phyloP scores from a whole-genome alignment of 345 rosid genomes.

The Salix brachista region DNA sequence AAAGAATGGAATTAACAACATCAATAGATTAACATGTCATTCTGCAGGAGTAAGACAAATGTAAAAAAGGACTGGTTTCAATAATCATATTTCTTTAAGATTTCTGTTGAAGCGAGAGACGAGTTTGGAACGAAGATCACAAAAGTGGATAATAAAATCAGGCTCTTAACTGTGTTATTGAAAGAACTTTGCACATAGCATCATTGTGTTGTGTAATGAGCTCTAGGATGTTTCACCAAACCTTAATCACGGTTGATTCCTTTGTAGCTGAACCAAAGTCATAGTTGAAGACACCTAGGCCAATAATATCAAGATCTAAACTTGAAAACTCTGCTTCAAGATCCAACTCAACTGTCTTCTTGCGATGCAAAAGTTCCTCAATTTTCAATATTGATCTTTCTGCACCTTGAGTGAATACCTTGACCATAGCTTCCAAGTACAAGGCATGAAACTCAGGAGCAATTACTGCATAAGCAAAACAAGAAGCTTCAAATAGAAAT shows the following conservation, averaged over 20 bases:
- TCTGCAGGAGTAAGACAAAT: too few relatives aligned
- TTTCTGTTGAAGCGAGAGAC: too few relatives aligned
- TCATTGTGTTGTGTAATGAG: too few relatives aligned
- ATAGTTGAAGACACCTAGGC: conserved; percentile 89
- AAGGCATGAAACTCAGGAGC: conserved; percentile 55
- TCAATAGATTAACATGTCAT: too few relatives aligned
- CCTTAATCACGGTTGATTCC: conserved; percentile 95
- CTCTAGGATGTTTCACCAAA: conserved; percentile 11
- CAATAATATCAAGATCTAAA: conserved; percentile 90
- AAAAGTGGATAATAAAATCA: too few relatives aligned
- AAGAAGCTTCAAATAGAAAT: conserved; percentile 1
- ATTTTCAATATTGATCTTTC: conserved; percentile 63
- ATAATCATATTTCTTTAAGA: too few relatives aligned
- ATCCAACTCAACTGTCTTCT: conserved; percentile 58
- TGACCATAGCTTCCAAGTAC: conserved; percentile 88
- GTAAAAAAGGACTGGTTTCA: too few relatives aligned
- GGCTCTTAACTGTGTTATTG: too few relatives aligned
- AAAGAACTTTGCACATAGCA: too few relatives aligned
- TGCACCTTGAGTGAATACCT: conserved; percentile 66
- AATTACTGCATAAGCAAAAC: background rate
- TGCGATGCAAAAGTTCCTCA: conserved; percentile 54
- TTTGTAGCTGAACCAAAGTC: conserved; percentile 87
- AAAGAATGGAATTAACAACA: too few relatives aligned
- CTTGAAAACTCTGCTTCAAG: conserved; percentile 92
- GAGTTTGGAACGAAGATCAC: too few relatives aligned